A percentile compares a stretch with the other conserved stretches of the same genome.
phyloP scores from a whole-genome alignment of 768 basidiomycete genomes.

The Exidia glandulosa region DNA sequence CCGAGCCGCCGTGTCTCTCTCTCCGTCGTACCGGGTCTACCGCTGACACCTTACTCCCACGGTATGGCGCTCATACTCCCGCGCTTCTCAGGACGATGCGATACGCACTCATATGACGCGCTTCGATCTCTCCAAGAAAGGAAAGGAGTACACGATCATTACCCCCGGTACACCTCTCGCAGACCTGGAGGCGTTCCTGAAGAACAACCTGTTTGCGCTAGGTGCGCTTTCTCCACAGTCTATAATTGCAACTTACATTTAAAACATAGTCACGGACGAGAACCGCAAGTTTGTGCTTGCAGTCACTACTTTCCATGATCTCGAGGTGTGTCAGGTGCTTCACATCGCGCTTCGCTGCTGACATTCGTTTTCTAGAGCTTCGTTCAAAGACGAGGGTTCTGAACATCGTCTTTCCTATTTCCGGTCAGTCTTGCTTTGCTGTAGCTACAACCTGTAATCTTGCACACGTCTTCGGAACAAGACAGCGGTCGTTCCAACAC shows the following conservation, averaged over 20 bases:
- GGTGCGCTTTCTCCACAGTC: constrained; percentile 29
- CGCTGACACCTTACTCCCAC: not conserved
- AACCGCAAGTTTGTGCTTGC: constrained; percentile 74
- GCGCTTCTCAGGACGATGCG: constrained; percentile 47
- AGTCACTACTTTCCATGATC: constrained; percentile 66
- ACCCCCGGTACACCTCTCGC: constrained; percentile 69
- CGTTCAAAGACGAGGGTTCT: constrained; percentile 37
- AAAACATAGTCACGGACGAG: constrained; percentile 61
- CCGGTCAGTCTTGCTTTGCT: not conserved
- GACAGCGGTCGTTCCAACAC: not conserved
- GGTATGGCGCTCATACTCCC: not conserved
- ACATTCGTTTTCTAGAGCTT: constrained; percentile 25
- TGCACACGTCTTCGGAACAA: not conserved
- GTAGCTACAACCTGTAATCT: not conserved
- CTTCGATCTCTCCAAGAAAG: constrained; percentile 49
- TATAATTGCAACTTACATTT: not conserved
- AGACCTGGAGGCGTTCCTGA: constrained; percentile 74
- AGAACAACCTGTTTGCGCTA: constrained; percentile 61
- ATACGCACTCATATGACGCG: constrained; percentile 60
- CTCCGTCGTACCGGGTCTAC: no score
- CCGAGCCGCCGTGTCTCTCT: no score
- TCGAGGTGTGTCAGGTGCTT: constrained; percentile 29
- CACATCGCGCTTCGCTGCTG: not conserved
- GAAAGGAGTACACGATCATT: constrained; percentile 65
- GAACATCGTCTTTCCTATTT: constrained; percentile 8